Conservation (phyloP, 768 basidiomycete genomes). For the Rubroboletus pulcherrimus region DNA sequence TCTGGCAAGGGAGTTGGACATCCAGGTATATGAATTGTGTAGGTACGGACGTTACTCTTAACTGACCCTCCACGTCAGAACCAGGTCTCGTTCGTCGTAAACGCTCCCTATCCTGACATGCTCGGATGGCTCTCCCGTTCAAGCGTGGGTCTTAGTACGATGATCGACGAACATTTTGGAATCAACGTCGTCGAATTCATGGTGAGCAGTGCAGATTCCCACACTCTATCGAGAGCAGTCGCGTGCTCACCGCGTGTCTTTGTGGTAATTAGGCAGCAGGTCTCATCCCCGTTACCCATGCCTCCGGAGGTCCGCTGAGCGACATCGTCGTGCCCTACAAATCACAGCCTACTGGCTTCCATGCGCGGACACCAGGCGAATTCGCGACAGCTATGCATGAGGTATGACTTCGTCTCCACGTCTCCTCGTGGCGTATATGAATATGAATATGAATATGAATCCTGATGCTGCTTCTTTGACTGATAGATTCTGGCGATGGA, state of each 20-base stretch:
- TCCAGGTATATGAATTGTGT: constrained; percentile 49
- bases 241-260: constrained; percentile 13
- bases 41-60: neutral
- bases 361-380: constrained; percentile 60
- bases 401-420: constrained; percentile 27
- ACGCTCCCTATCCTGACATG: constrained; percentile 72
- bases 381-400: constrained; percentile 68
- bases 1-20: constrained; percentile 57
- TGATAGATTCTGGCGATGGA: constrained; percentile 47
- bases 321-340: constrained; percentile 87
- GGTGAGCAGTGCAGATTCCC: constrained; percentile 45
- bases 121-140: constrained; percentile 68
- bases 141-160: constrained; percentile 88
- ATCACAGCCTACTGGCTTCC: constrained; percentile 76
- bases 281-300: constrained; percentile 86
- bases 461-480: constrained; percentile 9
- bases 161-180: constrained; percentile 98
- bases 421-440: neutral
- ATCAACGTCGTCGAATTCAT: constrained; percentile 98
- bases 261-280: constrained; percentile 75
- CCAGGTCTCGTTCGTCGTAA: constrained; percentile 74
- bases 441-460: neutral
- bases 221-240: neutral
- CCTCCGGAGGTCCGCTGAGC: constrained; percentile 85
- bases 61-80: constrained; percentile 40